phyloP scores from a whole-genome alignment of 2,329 filamentous ascomycete species.

The Pseudogymnoascus sp. region DNA sequence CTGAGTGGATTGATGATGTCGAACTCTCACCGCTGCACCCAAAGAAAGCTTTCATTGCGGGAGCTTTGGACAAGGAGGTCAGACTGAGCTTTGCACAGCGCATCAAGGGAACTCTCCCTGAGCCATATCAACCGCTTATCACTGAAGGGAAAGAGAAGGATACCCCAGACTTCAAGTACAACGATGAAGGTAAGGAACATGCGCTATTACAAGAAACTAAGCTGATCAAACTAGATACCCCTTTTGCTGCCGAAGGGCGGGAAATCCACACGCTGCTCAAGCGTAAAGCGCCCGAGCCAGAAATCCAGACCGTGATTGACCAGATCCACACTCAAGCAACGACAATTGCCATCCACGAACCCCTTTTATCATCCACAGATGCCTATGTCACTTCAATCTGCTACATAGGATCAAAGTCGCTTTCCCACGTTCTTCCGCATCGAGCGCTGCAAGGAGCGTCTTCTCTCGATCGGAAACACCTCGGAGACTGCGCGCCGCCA shows the following conservation, averaged over 20 bases:
- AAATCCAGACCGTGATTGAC: conserved; percentile 75
- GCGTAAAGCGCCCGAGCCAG: conserved; percentile 77
- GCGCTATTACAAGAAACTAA: background rate
- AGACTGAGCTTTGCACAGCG: conserved; percentile 92
- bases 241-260: conserved; percentile 78
- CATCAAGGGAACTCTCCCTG: conserved; percentile 87
- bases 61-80: conserved; percentile 92
- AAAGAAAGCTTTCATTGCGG: conserved; percentile 87
- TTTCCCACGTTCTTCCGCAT: conserved; percentile 95
- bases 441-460: conserved; percentile 84
- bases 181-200: conserved; percentile 56
- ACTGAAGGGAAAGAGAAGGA: conserved; percentile 87
- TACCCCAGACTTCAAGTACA: conserved; percentile 91
- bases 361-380: conserved; percentile 80
- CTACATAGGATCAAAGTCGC: conserved; percentile 87
- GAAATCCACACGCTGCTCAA: conserved; percentile 73
- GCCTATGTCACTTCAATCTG: conserved; percentile 91
- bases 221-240: conserved; percentile 45
- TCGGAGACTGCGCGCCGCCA: conserved; percentile 74
- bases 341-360: conserved; percentile 61
- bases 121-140: conserved; percentile 74
- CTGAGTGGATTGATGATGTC: conserved; percentile 89
- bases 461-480: conserved; percentile 69
- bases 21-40: conserved; percentile 70
- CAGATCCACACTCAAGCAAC: conserved; percentile 74